Base-by-base conservation (phyloP, 345 rosid genomes). In the Populus tremula region DNA sequence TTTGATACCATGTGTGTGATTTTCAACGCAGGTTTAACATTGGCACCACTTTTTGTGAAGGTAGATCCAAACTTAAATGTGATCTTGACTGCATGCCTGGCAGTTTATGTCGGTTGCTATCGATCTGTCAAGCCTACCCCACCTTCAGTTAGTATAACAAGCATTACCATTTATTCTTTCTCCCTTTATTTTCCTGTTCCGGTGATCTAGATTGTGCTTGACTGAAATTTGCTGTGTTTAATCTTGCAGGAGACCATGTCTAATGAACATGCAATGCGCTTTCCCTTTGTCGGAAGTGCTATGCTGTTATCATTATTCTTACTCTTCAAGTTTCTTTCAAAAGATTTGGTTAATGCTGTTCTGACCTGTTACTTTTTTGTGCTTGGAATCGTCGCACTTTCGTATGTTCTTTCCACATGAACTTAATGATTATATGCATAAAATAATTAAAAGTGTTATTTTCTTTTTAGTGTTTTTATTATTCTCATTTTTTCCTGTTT, bases 41-140 rank as follows among this genome's bases (percentile, higher is more conserved):
- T 96, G 86, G 98, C 98, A 66, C 99, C 99, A 33, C 98, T 96
- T 17, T 81, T 92, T 73, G 87, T 94, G 84, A 91, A 86, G 77
- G 99, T 96, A 63, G 86, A 96, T 67, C 96, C 99, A 35, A 96
- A 96, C 76, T 77, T 96, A 82, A 96, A 96, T 85, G 98, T 93
- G 70, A 83, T 92, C 67, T 88, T 93, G 81, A 93, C 97, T 35
- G 99, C 99, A 70, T 89, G 94, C 79, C 92, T 96, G 31, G 66
- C 99, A 2, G 99, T 96, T 77, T 94, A 86, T 75, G 99, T 94
- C 39, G 99, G 99, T 66, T 94, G 99, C 86, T 92, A 92, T 76
- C 93, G 99, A 76, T 96, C 99, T 53, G 99, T 96, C 76, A 96
- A 96, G 87, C 91, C 98, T 69, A 84, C 97, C 41, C 99, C 98